Percentiles rank a stretch among this genome's conserved stretches.
phyloP scores from a whole-genome alignment of 108 stramenopile species.

The Skeletonema menzelii region DNA sequence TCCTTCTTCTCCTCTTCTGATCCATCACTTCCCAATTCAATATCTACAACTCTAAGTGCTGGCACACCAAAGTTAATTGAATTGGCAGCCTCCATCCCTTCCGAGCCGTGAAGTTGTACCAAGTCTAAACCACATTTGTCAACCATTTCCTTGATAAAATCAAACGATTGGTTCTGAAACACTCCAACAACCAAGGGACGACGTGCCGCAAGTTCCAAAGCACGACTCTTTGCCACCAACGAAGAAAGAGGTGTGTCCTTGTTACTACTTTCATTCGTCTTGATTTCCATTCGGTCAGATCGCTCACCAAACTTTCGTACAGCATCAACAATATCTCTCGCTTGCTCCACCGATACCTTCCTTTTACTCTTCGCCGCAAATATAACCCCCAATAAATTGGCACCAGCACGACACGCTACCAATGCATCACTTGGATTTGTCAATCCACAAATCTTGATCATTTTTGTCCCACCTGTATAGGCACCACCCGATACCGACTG shows the following conservation, averaged over 20 bases:
- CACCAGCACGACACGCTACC: constrained; percentile 87
- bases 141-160: constrained; percentile 77
- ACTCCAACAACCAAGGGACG: constrained; percentile 94
- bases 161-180: constrained; percentile 92
- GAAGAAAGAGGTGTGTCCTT: constrained; percentile 40
- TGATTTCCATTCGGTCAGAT: constrained; percentile 36
- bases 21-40: constrained; percentile 65
- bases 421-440: constrained; percentile 91
- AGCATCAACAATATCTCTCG: constrained; percentile 70
- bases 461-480: constrained; percentile 77
- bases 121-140: constrained; percentile 90
- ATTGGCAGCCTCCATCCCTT: constrained; percentile 84
- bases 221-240: constrained; percentile 52
- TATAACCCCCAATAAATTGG: constrained; percentile 95
- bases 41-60: constrained; percentile 92
- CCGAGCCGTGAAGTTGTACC: constrained; percentile 96
- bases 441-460: constrained; percentile 95
- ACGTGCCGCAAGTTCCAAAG: constrained; percentile 59
- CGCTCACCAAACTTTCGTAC: constrained; percentile 93
- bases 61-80: constrained; percentile 78
- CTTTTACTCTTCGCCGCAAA: constrained; percentile 91
- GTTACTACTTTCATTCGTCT: neutral
- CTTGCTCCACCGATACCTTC: constrained; percentile 67
- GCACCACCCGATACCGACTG: constrained; percentile 58
- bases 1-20: constrained; percentile 14